phyloP scores from a whole-genome alignment of 1,139 yeast species.

The Geotrichum restrictum region DNA sequence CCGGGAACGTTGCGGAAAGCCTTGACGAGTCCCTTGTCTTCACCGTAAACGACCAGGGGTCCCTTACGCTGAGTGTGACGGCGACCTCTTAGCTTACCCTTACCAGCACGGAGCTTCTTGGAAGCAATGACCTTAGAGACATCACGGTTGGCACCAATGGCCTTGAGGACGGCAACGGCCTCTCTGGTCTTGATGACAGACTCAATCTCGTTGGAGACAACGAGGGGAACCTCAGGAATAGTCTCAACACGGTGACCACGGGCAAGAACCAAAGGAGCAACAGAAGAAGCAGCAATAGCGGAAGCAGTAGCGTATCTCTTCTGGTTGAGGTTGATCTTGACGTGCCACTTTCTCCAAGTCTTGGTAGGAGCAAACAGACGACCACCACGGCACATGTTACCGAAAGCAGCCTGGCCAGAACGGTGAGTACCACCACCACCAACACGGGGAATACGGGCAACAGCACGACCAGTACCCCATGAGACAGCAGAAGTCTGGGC shows the following conservation, averaged over 20 bases:
- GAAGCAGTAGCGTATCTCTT: conserved; percentile 99
- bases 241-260: conserved; percentile 99
- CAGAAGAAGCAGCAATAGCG: conserved; percentile 98
- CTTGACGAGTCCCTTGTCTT: conserved; percentile 96
- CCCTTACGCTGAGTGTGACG: conserved; percentile 99
- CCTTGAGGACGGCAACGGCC: conserved; percentile 96
- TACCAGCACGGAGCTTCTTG: conserved; percentile 99
- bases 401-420: conserved; percentile 99
- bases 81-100: conserved; percentile 99
- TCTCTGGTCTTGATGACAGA: conserved; percentile 95
- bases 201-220: conserved; percentile 91
- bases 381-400: conserved; percentile 99
- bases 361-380: conserved; percentile 99
- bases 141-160: conserved; percentile 98
- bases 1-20: conserved; percentile 99
- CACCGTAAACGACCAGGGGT: conserved; percentile 96
- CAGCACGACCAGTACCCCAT: conserved; percentile 99
- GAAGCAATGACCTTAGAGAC: conserved; percentile 97
- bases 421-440: conserved; percentile 99
- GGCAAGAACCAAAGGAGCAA: conserved; percentile 96
- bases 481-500: conserved; percentile 99
- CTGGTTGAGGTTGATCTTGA: conserved; percentile 99
- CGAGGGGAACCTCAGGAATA: conserved; percentile 97
- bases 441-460: conserved; percentile 99
- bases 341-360: conserved; percentile 99